phyloP scores from a whole-genome alignment of 2,329 filamentous ascomycete genomes.

The Colletotrichum coccodes region DNA sequence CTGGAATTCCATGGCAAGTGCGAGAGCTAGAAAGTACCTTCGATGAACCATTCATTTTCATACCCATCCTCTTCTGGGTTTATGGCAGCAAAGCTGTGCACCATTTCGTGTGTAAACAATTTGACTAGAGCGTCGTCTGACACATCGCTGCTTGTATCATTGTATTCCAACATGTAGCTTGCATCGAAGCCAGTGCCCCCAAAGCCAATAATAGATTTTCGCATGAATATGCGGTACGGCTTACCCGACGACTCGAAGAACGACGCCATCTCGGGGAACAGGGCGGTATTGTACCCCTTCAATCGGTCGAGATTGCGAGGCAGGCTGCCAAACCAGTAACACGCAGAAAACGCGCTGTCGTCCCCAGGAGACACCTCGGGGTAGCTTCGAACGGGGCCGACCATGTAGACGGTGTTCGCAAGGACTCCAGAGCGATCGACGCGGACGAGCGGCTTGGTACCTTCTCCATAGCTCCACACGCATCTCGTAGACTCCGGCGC shows the following conservation, averaged over 20 bases:
- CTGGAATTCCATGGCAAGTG: too few species aligned
- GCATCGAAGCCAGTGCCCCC: slow-evolving; percentile 24
- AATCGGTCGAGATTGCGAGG: slow-evolving; percentile 25
- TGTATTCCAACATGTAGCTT: slow-evolving; percentile 33
- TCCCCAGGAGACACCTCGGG: slow-evolving; percentile 9
- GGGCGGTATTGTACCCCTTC: slow-evolving; percentile 23
- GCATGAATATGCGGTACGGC: slow-evolving; percentile 32
- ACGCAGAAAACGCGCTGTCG: slow-evolving; percentile 5
- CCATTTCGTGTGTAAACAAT: slow-evolving; percentile 33
- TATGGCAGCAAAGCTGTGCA: slow-evolving; percentile 29
- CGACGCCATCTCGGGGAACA: slow-evolving; percentile 24
- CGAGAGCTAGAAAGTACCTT: slow-evolving; percentile 11
- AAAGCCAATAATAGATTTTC: slow-evolving; percentile 18
- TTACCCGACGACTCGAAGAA: slow-evolving; percentile 20
- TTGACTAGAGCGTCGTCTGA: slow-evolving; percentile 13
- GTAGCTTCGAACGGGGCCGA: slow-evolving; percentile 26
- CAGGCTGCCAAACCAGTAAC: slow-evolving; percentile 33
- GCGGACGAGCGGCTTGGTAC: slow-evolving; percentile 19
- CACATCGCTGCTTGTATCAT: slow-evolving; percentile 5
- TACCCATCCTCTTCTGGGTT: slow-evolving; percentile 21
- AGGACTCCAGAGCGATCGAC: slow-evolving; percentile 18
- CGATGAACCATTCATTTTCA: slow-evolving; percentile 32
- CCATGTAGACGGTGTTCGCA: slow-evolving; percentile 32
- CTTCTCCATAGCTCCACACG: slow-evolving; percentile 35
- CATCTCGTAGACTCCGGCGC: slow-evolving; percentile 29